Evolutionary conservation across 805 yeast species (phyloP).

Genomic region (Tetrapisispora iriomotensis): DNA sequence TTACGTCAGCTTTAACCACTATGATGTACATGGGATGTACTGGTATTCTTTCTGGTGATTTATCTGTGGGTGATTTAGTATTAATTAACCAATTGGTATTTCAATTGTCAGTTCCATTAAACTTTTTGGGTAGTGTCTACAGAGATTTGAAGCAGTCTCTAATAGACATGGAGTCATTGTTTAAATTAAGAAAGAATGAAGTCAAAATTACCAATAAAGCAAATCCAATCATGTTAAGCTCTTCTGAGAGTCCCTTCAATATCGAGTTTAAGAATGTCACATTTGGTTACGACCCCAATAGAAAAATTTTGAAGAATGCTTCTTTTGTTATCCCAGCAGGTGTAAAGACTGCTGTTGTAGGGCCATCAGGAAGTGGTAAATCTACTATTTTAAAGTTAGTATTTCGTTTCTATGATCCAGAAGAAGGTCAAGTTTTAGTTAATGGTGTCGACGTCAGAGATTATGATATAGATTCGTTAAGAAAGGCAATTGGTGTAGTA

Average conservation of each 20-base stretch:
- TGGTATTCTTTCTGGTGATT: constrained; percentile 74
- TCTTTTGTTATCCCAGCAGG: constrained; percentile 86
- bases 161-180: constrained; percentile 91
- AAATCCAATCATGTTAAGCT: constrained; percentile 42
- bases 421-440: constrained; percentile 63
- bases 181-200: constrained; percentile 69
- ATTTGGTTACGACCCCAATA: constrained; percentile 82
- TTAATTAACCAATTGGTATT: constrained; percentile 91
- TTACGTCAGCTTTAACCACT: constrained; percentile 81
- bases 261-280: constrained; percentile 83
- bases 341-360: constrained; percentile 84
- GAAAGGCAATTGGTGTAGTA: constrained; percentile 77
- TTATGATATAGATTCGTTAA: constrained; percentile 63
- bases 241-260: constrained; percentile 47
- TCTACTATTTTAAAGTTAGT: constrained; percentile 77
- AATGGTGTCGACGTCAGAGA: constrained; percentile 83
- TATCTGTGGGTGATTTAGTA: constrained; percentile 92
- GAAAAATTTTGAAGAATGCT: constrained; percentile 77
- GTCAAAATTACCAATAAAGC: constrained; percentile 60
- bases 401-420: constrained; percentile 83
- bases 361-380: constrained; percentile 94
- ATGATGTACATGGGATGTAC: constrained; percentile 98
- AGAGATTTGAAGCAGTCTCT: constrained; percentile 88
- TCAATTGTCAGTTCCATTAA: constrained; percentile 89
- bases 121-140: constrained; percentile 90